A percentile compares a stretch with the other conserved stretches of the same genome.
phyloP scores from a whole-genome alignment of 1,284 basidiomycete species.

The Heterobasidion occidentale region DNA sequence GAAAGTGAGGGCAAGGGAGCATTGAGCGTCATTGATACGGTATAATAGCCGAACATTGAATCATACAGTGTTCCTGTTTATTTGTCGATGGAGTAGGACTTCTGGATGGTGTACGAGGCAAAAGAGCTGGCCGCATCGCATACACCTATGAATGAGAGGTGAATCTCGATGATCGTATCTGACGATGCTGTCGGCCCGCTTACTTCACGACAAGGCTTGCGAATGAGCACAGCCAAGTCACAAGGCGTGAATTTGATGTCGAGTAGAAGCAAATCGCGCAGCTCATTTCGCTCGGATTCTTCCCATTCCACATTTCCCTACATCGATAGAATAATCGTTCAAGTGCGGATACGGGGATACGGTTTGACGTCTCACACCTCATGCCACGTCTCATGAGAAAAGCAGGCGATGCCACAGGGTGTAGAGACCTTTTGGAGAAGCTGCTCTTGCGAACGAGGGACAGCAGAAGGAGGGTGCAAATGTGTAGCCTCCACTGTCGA shows the following conservation, averaged over 20 bases:
- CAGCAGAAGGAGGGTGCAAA: neutral
- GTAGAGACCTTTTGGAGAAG: neutral
- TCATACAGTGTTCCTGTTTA: neutral
- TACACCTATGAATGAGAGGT: neutral
- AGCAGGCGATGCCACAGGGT: neutral
- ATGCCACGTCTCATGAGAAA: neutral
- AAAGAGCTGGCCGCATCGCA: neutral
- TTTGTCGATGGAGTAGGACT: neutral
- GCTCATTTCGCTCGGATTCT: constrained; percentile 2
- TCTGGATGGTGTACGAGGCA: neutral
- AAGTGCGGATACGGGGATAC: neutral
- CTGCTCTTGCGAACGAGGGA: neutral
- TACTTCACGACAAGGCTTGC: constrained; percentile 37
- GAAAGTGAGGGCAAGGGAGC: neutral
- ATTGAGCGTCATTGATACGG: neutral
- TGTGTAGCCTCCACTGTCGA: neutral
- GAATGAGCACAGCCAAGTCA: constrained; percentile 33
- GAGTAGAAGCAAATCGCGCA: constrained; percentile 23
- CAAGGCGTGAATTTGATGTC: constrained; percentile 33
- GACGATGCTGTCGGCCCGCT: neutral
- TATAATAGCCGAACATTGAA: neutral
- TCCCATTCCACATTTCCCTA: neutral
- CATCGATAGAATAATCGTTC: neutral
- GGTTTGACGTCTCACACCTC: neutral
- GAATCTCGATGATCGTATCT: neutral